Percentiles rank a stretch among this genome's conserved stretches.
Conservation (phyloP, 1,139 yeast genomes). For the Sugiyamaella sp. region DNA sequence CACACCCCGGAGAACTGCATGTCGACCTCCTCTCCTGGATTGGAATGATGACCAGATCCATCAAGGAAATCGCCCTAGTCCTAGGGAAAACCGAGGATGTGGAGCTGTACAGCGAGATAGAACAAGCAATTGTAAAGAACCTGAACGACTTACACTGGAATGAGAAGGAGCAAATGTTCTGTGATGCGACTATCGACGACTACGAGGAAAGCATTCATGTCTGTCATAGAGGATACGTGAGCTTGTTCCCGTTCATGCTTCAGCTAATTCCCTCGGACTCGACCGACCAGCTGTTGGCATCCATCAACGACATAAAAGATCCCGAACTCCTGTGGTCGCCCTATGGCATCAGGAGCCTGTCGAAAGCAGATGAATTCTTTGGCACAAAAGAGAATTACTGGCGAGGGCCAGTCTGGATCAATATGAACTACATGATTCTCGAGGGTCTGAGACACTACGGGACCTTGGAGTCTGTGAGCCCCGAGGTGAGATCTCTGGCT, state of each 20-base stretch:
- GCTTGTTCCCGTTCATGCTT: constrained; percentile 82
- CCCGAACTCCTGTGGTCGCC: constrained; percentile 77
- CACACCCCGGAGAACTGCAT: constrained; percentile 86
- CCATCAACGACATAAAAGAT: constrained; percentile 63
- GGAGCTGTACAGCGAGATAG: constrained; percentile 53
- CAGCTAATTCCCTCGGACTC: constrained; percentile 63
- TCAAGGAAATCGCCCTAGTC: constrained; percentile 72
- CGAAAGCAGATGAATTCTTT: constrained; percentile 65
- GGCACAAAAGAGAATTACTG: constrained; percentile 89
- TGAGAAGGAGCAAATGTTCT: constrained; percentile 63
- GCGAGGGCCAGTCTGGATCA: constrained; percentile 95
- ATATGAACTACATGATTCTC: constrained; percentile 80
- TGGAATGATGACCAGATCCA: constrained; percentile 85
- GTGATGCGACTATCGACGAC: constrained; percentile 81
- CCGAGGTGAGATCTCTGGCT: constrained; percentile 45
- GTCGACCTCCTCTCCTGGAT: constrained; percentile 93
- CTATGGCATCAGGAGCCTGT: constrained; percentile 80
- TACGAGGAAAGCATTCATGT: constrained; percentile 65
- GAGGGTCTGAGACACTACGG: constrained; percentile 67
- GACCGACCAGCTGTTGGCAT: constrained; percentile 48
- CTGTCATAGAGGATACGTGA: constrained; percentile 88
- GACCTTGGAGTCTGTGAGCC: constrained; percentile 28
- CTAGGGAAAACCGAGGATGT: constrained; percentile 63
- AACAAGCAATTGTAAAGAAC: constrained; percentile 60
- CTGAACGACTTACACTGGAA: constrained; percentile 83